Evolutionary conservation across 2,329 filamentous ascomycete genomes (phyloP).

Genomic region (Stylonectria norvegica): DNA sequence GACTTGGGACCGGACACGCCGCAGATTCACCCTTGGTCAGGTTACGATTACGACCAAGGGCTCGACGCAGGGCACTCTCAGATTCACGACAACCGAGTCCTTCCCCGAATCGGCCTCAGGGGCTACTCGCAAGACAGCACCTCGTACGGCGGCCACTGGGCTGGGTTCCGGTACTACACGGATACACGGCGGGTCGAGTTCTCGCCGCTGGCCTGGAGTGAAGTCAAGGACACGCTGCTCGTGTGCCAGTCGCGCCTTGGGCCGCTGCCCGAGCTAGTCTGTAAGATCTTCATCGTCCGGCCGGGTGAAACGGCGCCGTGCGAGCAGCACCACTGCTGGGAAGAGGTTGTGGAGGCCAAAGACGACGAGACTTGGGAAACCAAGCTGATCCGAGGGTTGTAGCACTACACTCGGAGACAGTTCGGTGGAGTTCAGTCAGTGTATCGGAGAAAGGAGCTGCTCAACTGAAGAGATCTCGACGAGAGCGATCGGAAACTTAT

Average conservation of each 20-base stretch:
- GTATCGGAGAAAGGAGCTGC: too few species aligned
- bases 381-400: conserved; percentile 7
- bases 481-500: too few species aligned
- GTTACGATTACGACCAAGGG: too few species aligned
- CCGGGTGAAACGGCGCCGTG: not conserved
- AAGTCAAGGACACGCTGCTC: conserved; percentile 5
- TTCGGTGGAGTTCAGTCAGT: too few species aligned
- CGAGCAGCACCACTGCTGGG: conserved; percentile 11
- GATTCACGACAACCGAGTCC: not conserved
- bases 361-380: too few species aligned
- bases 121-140: conserved; percentile 1
- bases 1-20: too few species aligned
- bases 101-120: conserved; percentile 1
- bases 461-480: too few species aligned
- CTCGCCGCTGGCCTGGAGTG: conserved; percentile 5
- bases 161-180: conserved; percentile 17
- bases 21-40: too few species aligned
- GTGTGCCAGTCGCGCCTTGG: not conserved
- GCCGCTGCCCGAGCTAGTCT: conserved; percentile 1
- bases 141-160: conserved; percentile 7
- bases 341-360: not conserved
- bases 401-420: conserved; percentile 4
- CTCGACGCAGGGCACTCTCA: too few species aligned
- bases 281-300: conserved; percentile 15
- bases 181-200: conserved; percentile 6